Base-by-base conservation (phyloP, 306 rosid species). In the Sophora flavescens region DNA sequence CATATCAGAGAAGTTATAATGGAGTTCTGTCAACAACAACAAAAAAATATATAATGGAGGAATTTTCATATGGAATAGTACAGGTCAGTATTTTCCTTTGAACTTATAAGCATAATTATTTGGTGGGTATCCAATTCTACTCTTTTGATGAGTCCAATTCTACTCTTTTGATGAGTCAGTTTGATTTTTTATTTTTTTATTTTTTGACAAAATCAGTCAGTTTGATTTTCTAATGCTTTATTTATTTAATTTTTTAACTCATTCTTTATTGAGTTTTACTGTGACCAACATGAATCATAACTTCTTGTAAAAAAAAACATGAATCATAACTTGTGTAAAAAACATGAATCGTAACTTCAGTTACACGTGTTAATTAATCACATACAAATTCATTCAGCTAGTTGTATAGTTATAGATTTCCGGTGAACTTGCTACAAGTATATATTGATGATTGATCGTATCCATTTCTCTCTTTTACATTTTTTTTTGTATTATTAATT, bases 71-170 rank as follows among this genome's bases (percentile, higher is more conserved):
- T 63, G 61, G 63, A 71, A 53, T 17, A 42, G 5, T 63, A 30
- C 33, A 63, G 45, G 16, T 52, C 48, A 22, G 52, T 63, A 62
- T 70, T 70, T 78, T 70, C 59, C 11, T 72, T 52, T 61, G 30
- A 51, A 38, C 75, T 32, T 69, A 33, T 18, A 6, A 41, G 16
- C 75, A 68, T 2, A 48, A 68, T 48, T 6, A 68, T 68, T 52
- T 52, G 77, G 69, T 60, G 63, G 71, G 83, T 64, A 79, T 79
- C 83, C 60, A 70, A 63, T 71, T 79, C 83, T 51, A 2, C 45
- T 38, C 33, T 17, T 18, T 68, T 28, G 15, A n/a, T n/a, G n/a
- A n/a, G n/a, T 79, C 83, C 60, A 70, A 63, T 71, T 79, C 83
- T 51, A 2, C 45, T 38, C 33, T 17, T n/a, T n/a, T n/a, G n/a